Conservation (phyloP, 805 yeast species). For the Teunomyces pallodes region DNA sequence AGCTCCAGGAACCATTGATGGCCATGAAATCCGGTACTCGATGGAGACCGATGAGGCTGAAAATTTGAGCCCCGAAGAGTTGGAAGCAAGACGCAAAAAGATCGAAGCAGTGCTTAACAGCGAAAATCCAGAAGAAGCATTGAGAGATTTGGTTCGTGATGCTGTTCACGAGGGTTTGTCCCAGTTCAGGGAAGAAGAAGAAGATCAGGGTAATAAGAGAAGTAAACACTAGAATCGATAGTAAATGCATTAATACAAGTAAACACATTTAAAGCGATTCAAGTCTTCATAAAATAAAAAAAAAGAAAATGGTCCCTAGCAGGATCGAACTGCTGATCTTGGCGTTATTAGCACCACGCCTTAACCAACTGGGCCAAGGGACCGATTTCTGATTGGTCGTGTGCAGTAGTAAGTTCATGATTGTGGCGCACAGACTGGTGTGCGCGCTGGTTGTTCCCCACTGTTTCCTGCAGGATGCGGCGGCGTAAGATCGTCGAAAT, state of each 20-base stretch:
- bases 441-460: too few relatives aligned
- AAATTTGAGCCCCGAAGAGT: slow-evolving; percentile 41
- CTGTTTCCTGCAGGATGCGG: background rate
- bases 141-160: slow-evolving; percentile 63
- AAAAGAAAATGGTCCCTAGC: slow-evolving; percentile 30
- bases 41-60: slow-evolving; percentile 45
- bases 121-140: slow-evolving; percentile 76
- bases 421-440: background rate
- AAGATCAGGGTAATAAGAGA: slow-evolving; percentile 20
- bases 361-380: slow-evolving; percentile 40
- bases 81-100: slow-evolving; percentile 55
- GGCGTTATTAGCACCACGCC: slow-evolving; percentile 56
- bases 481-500: background rate
- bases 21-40: slow-evolving; percentile 56
- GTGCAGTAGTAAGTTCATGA: too few relatives aligned
- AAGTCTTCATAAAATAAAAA: background rate
- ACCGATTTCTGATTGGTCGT: background rate
- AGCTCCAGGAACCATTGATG: slow-evolving; percentile 37
- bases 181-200: slow-evolving; percentile 23
- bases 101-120: slow-evolving; percentile 72
- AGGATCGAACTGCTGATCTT: slow-evolving; percentile 83
- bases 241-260: background rate
- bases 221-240: background rate
- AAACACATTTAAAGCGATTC: background rate
- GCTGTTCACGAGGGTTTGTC: slow-evolving; percentile 60